Base-by-base conservation (phyloP, 2,329 filamentous ascomycete genomes). In the Dichotomopilus funicola region DNA sequence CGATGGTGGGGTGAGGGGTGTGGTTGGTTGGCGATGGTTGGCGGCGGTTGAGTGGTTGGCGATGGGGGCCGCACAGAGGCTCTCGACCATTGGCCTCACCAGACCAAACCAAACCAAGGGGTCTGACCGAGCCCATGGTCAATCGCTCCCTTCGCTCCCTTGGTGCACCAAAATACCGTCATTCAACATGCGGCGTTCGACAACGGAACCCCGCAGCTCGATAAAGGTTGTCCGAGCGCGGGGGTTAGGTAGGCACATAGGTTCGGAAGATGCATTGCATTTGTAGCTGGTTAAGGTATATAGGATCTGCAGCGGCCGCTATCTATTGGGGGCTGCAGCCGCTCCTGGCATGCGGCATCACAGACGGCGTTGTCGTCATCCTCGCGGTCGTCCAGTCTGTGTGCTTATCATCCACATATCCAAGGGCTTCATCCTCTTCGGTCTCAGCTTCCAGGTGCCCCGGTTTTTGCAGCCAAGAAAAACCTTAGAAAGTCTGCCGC, bases 291-390 rank as follows among this genome's bases (percentile, higher is more conserved):
- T 27, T 37, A 38, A 38, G 38, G n/a, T 45, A 57, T 55, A 59
- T 53, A 55, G 49, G 52, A 57, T 57, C 58, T 55, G 50, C 55
- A 59, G 12, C 44, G 40, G 48, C 51, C 38, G 33, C 47, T 49
- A 53, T 58, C 47, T 56, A 55, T 55, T 50, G 57, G 51, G 51
- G 35, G 42, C 50, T 34, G n/a, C 43, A 47, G 38, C n/a, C 49
- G 45, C 44, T 50, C 47, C 52, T 27, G 40, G 11, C 44, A 36
- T 42, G 42, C 48, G 33, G 37, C 40, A 42, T 52, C 46, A 51
- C 40, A 33, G 34, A 55, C 38, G 43, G 43, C 34, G 40, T 43
- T 57, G 55, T 51, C 55, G 48, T 54, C 51, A 53, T 58, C 10
- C 46, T 40, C 19, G 19, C 19, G 19, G 19, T 27, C 19, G 19